A percentile compares a stretch with the other conserved stretches of the same genome.
These are phyloP conservation scores for Boeremia exigua DNA, from an alignment of 2,329 filamentous ascomycete species.

Conservation along the genomic window DNA sequence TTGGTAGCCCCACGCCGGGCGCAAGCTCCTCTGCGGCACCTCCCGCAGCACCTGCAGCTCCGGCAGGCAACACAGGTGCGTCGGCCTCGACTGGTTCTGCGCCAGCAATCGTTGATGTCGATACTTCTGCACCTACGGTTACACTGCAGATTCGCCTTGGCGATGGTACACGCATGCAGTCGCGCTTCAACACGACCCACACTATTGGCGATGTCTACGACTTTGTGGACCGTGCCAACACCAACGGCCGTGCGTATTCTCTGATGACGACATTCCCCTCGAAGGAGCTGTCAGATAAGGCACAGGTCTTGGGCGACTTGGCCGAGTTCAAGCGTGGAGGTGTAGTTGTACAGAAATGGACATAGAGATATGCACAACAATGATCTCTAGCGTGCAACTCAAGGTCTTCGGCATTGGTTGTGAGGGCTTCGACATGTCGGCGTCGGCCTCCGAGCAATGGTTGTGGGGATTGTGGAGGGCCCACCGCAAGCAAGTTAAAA, in stretches of 20 bases:
- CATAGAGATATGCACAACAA: conserved; percentile 22
- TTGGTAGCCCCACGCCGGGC: conserved; percentile 79
- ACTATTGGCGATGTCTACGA: conserved; percentile 79
- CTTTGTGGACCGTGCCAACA: conserved; percentile 71
- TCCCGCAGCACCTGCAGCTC: conserved; percentile 40
- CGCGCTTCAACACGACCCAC: conserved; percentile 80
- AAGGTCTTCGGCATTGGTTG: background rate
- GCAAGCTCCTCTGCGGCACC: conserved; percentile 46
- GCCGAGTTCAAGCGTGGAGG: conserved; percentile 59
- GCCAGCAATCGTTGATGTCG: conserved; percentile 58
- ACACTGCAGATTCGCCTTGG: conserved; percentile 79
- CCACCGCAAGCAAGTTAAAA: conserved; percentile 5
- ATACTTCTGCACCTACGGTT: conserved; percentile 71
- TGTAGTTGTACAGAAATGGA: conserved; percentile 64
- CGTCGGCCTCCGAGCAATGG: background rate
- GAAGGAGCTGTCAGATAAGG: conserved; percentile 76
- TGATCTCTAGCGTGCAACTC: background rate
- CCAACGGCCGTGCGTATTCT: conserved; percentile 70
- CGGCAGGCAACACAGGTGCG: conserved; percentile 39
- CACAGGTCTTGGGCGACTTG: conserved; percentile 54
- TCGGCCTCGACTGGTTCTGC: conserved; percentile 45
- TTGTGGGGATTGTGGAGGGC: conserved; percentile 1
- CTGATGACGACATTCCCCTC: conserved; percentile 84
- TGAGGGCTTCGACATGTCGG: background rate
- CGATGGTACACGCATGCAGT: conserved; percentile 77